Percentiles rank a stretch among this genome's conserved stretches.
Evolutionary conservation across 805 yeast genomes (phyloP).

Genomic region (Starmera amethionina): DNA sequence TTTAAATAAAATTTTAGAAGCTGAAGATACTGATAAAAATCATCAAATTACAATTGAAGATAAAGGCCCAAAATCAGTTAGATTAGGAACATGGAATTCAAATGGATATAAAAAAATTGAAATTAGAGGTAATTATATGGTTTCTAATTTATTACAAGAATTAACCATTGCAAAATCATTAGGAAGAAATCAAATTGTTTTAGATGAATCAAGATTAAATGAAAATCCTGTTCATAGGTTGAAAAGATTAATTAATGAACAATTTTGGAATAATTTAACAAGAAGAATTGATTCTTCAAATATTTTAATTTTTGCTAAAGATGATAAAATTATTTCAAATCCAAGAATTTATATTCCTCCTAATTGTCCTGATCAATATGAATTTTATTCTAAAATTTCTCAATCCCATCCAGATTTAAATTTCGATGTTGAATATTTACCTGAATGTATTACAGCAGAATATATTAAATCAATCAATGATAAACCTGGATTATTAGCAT

Average conservation of each 20-base stretch:
- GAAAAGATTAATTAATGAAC: constrained; percentile 59
- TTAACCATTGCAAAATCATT: constrained; percentile 74
- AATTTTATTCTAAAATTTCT: constrained; percentile 50
- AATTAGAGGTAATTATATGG: constrained; percentile 82
- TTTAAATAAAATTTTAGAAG: constrained; percentile 51
- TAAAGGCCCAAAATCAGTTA: constrained; percentile 73
- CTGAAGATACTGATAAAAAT: constrained; percentile 80
- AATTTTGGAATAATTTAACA: constrained; percentile 75
- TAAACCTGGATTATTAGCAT: constrained; percentile 77
- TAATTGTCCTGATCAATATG: constrained; percentile 60
- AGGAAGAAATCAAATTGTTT: constrained; percentile 67
- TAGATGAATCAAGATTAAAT: constrained; percentile 75
- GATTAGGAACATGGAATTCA: constrained; percentile 76
- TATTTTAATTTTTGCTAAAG: constrained; percentile 62
- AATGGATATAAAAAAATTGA: constrained; percentile 67
- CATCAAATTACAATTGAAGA: constrained; percentile 82
- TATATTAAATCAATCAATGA: constrained; percentile 68
- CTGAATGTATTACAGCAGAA: constrained; percentile 64
- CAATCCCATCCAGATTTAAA: constrained; percentile 41
- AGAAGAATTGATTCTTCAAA: constrained; percentile 55
- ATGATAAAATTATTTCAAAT: constrained; percentile 62
- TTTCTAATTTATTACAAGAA: constrained; percentile 80
- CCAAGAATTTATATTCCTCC: constrained; percentile 76
- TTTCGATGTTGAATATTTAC: constrained; percentile 71
- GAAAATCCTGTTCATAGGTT: constrained; percentile 83